Evolutionary conservation across 345 rosid species (phyloP).

Genomic region (Alliaria petiolata): DNA sequence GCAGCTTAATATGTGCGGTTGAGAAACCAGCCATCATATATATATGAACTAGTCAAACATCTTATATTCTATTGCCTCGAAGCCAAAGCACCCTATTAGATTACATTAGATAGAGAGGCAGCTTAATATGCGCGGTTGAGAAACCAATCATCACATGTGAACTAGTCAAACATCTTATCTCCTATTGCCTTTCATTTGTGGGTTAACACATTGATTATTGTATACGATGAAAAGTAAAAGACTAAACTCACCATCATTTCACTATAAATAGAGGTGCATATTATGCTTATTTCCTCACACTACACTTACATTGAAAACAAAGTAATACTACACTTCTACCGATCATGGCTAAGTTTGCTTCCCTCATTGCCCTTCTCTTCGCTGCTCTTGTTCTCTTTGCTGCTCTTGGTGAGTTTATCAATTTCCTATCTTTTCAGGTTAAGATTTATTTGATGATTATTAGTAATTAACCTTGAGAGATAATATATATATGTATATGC

Average conservation of each 20-base stretch:
- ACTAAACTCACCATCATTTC: slow-evolving; percentile 1
- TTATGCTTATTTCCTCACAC: not conserved
- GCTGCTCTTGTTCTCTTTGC: slow-evolving; percentile 16
- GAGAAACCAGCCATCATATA: no score
- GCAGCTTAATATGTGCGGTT: no score
- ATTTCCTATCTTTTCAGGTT: not conserved
- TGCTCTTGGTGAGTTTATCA: slow-evolving; percentile 8
- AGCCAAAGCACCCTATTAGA: no score
- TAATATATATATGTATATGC: no score
- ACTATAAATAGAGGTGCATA: slow-evolving; percentile 1
- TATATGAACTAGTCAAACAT: no score
- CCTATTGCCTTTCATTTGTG: no score
- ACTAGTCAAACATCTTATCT: no score
- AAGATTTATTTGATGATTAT: not conserved
- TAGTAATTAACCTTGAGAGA: not conserved
- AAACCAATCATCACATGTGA: no score
- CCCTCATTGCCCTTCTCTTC: not conserved
- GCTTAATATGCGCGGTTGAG: no score
- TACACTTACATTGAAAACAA: no score
- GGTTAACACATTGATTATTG: not conserved
- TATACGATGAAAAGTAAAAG: not conserved
- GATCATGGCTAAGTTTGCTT: slow-evolving; percentile 16
- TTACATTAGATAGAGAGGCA: no score
- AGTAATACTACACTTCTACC: not conserved
- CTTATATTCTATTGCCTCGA: no score